Evolutionary conservation across 148 eudicot genomes (phyloP).

Genomic region (Vaccinium macrocarpon): DNA sequence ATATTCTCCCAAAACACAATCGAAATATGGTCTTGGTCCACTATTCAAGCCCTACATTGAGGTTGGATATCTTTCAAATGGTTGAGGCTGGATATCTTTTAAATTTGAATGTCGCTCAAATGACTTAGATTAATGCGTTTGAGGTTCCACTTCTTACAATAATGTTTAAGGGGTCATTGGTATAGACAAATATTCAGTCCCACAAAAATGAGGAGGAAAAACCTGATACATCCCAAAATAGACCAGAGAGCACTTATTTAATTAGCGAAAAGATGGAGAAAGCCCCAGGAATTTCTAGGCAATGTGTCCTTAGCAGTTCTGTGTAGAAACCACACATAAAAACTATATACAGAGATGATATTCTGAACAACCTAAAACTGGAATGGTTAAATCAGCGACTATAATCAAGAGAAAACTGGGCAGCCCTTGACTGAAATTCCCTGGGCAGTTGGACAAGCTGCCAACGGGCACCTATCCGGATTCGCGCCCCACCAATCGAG

Average conservation of each 20-base stretch:
- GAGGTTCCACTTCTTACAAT: no score
- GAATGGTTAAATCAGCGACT: not conserved
- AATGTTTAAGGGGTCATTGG: not conserved
- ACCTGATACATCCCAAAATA: no score
- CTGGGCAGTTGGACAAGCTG: slow-evolving; percentile 54
- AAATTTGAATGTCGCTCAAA: no score
- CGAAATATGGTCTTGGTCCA: no score
- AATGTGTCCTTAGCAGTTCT: not conserved
- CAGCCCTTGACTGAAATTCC: slow-evolving; percentile 29
- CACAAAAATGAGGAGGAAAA: no score
- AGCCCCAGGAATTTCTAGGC: not conserved
- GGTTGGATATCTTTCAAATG: no score
- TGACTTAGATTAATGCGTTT: no score
- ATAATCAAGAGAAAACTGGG: slow-evolving; percentile 9
- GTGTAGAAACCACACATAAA: not conserved
- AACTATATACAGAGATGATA: not conserved
- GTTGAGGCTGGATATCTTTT: no score
- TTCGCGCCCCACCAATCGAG: slow-evolving; percentile 66
- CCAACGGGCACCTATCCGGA: slow-evolving; percentile 43
- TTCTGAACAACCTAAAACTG: not conserved
- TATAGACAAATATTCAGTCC: not conserved
- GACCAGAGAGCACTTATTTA: not conserved
- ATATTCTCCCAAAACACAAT: no score
- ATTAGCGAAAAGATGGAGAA: not conserved
- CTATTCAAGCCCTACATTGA: no score